Base-by-base conservation (phyloP, 768 basidiomycete species). In the Fomitopsis pulvina region DNA sequence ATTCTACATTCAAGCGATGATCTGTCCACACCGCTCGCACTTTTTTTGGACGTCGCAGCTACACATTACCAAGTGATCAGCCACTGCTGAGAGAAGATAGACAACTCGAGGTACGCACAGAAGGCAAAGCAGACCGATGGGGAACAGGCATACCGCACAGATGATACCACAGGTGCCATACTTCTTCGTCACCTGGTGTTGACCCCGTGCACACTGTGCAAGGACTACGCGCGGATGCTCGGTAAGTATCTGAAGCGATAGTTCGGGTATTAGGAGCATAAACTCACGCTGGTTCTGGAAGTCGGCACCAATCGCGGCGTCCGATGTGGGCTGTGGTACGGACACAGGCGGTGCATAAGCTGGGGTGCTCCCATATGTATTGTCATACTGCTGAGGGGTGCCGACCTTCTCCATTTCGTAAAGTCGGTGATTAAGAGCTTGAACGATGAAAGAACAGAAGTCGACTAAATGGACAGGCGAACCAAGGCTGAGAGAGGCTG, bases 141-240 rank as follows among this genome's bases (percentile, higher is more conserved):
- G 66, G 52, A 67, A 67, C 10, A 63, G 48, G 10, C 64, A 47
- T 18, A 67, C 55, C 2, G 64, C 63, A 24, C 57, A 61, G 54
- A 67, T 63, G 55, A 67, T 67, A 4, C 66, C 66, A 29, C 59
- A 62, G 7, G 61, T 44, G 25, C 66, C 66, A 49, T 65, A 62
- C 37, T 59, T 62, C 25, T 54, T 65, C 24, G 52, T 48, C 21
- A 59, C 52, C 20, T 66, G 63, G 42, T 67, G 66, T 24, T 65
- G 53, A 14, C 66, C 66, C 25, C 58, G 46, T 39, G 66, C 66
- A 54, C 66, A 67, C 34, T 51, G 52, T 43, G 57, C 61, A 38
- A 53, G 45, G 21, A 62, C 62, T 63, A 32, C 18, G 7, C 22
- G n/a, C 4, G 16, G 7, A 29, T 3, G 20, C 9, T 9, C 39